Percentiles rank a stretch among this genome's conserved stretches.
Evolutionary conservation across 305 asterid species (phyloP).

Genomic region (Monarda citriodora): DNA sequence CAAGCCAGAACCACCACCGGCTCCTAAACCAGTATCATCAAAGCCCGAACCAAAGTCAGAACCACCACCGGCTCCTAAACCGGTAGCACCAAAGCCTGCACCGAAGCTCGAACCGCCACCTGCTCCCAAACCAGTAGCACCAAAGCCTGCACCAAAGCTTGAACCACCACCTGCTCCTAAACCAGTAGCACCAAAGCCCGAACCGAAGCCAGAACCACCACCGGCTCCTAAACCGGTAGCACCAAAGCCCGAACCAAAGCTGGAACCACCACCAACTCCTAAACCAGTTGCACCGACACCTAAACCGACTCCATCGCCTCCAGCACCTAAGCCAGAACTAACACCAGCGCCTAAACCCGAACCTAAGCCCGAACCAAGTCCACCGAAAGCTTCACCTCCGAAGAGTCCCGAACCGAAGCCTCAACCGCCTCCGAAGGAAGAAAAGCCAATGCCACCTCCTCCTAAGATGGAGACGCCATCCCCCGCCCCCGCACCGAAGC

Average conservation of each 20-base stretch:
- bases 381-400: background rate
- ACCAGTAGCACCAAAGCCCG: background rate
- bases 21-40: background rate
- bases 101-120: slow-evolving; percentile 14
- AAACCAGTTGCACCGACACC: background rate
- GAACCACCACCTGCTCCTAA: slow-evolving; percentile 7
- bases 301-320: too few species aligned
- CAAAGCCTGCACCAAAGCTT: too few species aligned
- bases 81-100: slow-evolving; percentile 3
- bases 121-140: background rate
- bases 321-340: background rate
- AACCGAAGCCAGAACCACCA: background rate
- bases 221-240: background rate
- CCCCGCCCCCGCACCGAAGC: slow-evolving; percentile 3
- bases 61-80: too few species aligned
- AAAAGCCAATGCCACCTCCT: slow-evolving; percentile 8
- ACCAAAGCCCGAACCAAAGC: too few species aligned
- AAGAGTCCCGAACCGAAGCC: background rate
- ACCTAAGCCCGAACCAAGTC: slow-evolving; percentile 1
- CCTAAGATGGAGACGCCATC: background rate
- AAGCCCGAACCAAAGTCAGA: slow-evolving; percentile 7
- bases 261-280: background rate
- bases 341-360: background rate
- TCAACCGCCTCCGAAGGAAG: background rate
- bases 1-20: background rate